These are phyloP conservation scores for Saxophila tyrrhenica DNA, from an alignment of 495 filamentous ascomycete genomes.

Conservation along the genomic window DNA sequence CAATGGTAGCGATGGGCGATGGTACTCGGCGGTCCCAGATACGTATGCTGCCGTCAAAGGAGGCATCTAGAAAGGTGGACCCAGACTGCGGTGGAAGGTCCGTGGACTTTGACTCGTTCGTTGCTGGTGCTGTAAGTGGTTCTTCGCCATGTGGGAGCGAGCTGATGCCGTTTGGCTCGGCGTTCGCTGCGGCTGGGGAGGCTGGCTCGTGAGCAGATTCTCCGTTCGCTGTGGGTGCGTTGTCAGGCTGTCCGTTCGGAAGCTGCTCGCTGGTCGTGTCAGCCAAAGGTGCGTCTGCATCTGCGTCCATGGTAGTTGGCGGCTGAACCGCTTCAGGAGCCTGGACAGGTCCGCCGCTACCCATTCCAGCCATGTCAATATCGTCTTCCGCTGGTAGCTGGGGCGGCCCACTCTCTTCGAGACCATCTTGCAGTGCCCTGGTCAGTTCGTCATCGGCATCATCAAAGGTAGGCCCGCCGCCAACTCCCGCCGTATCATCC, in stretches of 20 bases:
- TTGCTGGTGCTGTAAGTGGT: constrained; percentile 11
- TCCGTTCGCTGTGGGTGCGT: background rate
- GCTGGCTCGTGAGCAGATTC: background rate
- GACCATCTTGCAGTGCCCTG: constrained; percentile 53
- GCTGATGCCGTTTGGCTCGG: constrained; percentile 8
- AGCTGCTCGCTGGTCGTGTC: background rate
- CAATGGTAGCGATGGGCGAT: constrained; percentile 66
- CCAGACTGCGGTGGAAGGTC: constrained; percentile 35
- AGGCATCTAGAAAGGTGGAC: constrained; percentile 73
- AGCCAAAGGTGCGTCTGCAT: background rate
- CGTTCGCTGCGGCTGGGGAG: background rate
- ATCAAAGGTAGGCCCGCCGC: constrained; percentile 20
- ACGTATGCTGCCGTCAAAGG: constrained; percentile 76
- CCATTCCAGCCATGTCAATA: constrained; percentile 33
- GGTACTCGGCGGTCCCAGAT: constrained; percentile 82
- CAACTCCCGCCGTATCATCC: constrained; percentile 47
- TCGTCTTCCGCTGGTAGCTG: constrained; percentile 35
- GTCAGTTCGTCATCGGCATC: constrained; percentile 72
- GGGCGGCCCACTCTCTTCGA: constrained; percentile 35
- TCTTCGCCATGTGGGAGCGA: constrained; percentile 11
- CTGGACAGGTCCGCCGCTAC: constrained; percentile 29
- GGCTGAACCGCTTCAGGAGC: constrained; percentile 1
- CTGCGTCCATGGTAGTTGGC: background rate
- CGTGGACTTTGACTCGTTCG: constrained; percentile 11
- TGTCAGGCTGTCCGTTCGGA: background rate